Percentiles rank a stretch among this genome's conserved stretches.
Conservation (phyloP, 192 early-diverging fungal species). For the Backusella mclennaniae region DNA sequence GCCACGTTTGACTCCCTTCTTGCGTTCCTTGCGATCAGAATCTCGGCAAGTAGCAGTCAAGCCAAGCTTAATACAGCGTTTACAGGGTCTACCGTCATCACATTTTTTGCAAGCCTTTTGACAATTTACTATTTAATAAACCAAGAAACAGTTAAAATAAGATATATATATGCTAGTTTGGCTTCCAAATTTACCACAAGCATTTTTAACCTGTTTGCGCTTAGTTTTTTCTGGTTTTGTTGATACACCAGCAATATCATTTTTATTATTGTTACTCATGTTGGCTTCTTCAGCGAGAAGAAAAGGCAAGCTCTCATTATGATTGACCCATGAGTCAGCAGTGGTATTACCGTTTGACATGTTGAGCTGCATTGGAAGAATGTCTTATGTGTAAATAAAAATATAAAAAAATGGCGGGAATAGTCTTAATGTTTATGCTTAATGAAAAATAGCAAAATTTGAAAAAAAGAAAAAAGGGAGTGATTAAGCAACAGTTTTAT, state of each 20-base stretch:
- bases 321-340: not conserved
- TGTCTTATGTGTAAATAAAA: not conserved
- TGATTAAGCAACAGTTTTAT: not conserved
- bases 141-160: not conserved
- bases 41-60: conserved; percentile 67
- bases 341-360: not conserved
- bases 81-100: conserved; percentile 79
- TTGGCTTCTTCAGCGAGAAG: not conserved
- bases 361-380: not conserved
- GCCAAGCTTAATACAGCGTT: conserved; percentile 73
- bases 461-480: not conserved
- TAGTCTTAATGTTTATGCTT: not conserved
- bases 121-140: conserved; percentile 62
- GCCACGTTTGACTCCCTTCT: conserved; percentile 83
- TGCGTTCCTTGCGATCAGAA: conserved; percentile 78
- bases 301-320: not conserved
- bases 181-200: conserved; percentile 62
- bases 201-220: conserved; percentile 86
- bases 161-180: not conserved
- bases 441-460: not conserved
- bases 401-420: not conserved
- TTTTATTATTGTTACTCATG: not conserved
- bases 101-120: conserved; percentile 93
- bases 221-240: conserved; percentile 26
- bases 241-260: not conserved